Evolutionary conservation across 2,329 filamentous ascomycete species (phyloP), one percentile per base, ranked within the genome.

Genomic region (Aspergillus oerlinghausenensis): DNA sequence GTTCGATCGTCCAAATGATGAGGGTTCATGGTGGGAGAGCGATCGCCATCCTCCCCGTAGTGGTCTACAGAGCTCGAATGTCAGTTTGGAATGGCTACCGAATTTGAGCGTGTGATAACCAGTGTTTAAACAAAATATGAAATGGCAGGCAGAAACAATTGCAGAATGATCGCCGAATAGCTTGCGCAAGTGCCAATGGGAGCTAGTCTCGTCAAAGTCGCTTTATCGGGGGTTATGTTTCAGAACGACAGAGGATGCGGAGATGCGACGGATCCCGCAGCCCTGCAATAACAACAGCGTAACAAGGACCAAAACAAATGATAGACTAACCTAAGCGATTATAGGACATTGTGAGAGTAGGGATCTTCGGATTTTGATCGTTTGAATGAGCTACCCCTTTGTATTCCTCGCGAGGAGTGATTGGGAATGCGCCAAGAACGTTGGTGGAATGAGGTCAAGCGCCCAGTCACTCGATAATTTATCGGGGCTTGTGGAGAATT

Each of bases 311-410:
- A 53, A 17, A 35, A 35, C 26, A 51, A 50, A 40, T 8, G 11
- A 55, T 54, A 52, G 56, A 84, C 84, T 78, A 81, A 84, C 87
- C 85, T 80, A 90, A 75, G 67, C 86, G 85, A 79, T 89, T 88
- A 79, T 90, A 90, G 71, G 89, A 89, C 69, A 69, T 74, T 42
- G 60, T 60, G 61, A 57, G 52, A 47, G 60, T 62, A 59, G 52
- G 51, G 57, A 60, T 52, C 58, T 60, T 55, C 59, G 61, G 47
- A 60, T 60, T 59, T 57, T 48, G 60, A 63, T 59, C 48, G 61
- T 60, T 52, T 57, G 62, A 65, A 58, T 56, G 56, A 62, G 61
- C 63, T 60, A 54, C 54, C 62, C 61, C 64, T 60, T 62, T 60
- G 52, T 62, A 62, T 62, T 65, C 52, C 56, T 62, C 23, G 55